Evolutionary conservation across 805 yeast species (phyloP).

Genomic region (Spathaspora arborariae): DNA sequence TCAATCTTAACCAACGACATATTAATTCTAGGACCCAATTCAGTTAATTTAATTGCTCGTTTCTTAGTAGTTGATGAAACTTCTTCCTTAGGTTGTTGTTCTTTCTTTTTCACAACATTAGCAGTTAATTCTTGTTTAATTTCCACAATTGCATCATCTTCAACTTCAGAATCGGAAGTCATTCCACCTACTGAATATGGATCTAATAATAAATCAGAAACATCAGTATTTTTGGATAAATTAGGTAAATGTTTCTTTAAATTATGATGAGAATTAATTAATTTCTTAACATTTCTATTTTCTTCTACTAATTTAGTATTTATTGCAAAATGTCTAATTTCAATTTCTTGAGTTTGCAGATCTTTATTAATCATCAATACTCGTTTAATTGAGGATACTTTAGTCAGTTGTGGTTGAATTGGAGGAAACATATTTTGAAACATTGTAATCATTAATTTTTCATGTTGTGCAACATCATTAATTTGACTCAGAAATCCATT

Average conservation of each 20-base stretch:
- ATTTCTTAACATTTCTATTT: conserved; percentile 65
- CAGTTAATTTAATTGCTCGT: conserved; percentile 87
- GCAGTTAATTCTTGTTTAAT: conserved; percentile 29
- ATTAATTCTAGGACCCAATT: conserved; percentile 86
- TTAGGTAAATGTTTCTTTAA: conserved; percentile 67
- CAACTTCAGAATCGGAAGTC: conserved; percentile 91
- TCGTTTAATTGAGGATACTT: conserved; percentile 70
- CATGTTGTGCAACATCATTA: conserved; percentile 60
- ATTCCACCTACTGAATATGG: conserved; percentile 76
- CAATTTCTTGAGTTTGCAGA: conserved; percentile 66
- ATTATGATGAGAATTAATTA: conserved; percentile 58
- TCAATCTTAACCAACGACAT: conserved; percentile 80
- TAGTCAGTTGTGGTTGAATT: conserved; percentile 78
- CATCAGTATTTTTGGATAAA: conserved; percentile 62
- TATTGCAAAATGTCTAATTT: conserved; percentile 85
- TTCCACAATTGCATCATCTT: conserved; percentile 82
- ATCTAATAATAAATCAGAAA: conserved; percentile 79
- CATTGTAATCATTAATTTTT: conserved; percentile 79
- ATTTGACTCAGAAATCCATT: conserved; percentile 79
- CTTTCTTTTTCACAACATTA: conserved; percentile 15
- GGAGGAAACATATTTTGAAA: conserved; percentile 97
- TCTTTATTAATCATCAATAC: conserved; percentile 81
- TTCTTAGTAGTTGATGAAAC: conserved; percentile 37
- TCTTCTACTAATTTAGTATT: conserved; percentile 82
- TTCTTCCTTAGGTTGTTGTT: conserved; percentile 6